A percentile compares a stretch with the other conserved stretches of the same genome.
Conservation (phyloP, 1,284 basidiomycete genomes). For the Ceratobasidium papillatum region DNA sequence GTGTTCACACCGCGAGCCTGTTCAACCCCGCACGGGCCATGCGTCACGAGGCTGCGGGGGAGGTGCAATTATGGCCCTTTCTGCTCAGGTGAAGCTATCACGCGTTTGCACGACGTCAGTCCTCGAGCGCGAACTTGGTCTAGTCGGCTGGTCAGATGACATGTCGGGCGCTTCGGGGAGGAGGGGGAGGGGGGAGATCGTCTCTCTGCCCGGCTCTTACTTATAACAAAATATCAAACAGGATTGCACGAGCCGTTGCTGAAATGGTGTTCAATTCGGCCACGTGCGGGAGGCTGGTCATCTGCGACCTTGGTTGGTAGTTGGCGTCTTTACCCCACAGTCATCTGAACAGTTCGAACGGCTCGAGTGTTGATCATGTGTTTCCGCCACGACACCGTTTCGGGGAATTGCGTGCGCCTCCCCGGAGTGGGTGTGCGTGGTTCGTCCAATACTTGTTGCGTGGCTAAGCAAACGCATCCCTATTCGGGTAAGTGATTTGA, state of each 20-base stretch:
- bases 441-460: too few species aligned
- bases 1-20: not conserved
- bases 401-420: conserved; percentile 22
- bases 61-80: not conserved
- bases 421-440: not conserved
- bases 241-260: not conserved
- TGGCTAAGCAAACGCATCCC: too few species aligned
- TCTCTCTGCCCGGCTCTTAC: not conserved
- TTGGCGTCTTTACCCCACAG: not conserved
- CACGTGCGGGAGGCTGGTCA: conserved; percentile 12
- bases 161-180: not conserved
- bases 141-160: conserved; percentile 1
- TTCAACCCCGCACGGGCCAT: not conserved
- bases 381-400: conserved; percentile 22
- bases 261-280: not conserved
- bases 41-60: not conserved
- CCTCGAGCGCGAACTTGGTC: not conserved
- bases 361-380: not conserved
- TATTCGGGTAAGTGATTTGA: not conserved
- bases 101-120: not conserved
- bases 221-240: not conserved
- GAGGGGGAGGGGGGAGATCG: not conserved
- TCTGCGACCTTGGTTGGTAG: conserved; percentile 3
- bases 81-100: not conserved
- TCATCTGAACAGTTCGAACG: not conserved